Base-by-base conservation (phyloP, 306 rosid species). In the Cucurbita moschata region DNA sequence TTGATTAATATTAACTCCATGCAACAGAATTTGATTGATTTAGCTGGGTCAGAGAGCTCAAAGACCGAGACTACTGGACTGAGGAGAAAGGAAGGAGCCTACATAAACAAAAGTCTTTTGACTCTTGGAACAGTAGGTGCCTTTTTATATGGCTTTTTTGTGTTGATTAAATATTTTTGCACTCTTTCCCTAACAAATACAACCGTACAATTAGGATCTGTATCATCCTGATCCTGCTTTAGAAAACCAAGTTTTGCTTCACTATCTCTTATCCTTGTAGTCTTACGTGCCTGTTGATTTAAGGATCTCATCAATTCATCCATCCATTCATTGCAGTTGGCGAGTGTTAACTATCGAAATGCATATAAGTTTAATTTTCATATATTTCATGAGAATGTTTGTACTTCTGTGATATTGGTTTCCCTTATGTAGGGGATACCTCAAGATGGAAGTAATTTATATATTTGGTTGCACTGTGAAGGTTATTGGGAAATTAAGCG, bases 31-130 rank as follows among this genome's bases (percentile, higher is more conserved):
- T 84, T 91, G 85, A 95, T 95, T 74, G 99, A 95, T 88, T 83
- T 95, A 76, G 99, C 99, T 77, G 99, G 99, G 77, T 95, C 99
- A 71, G 99, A 95, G 89, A 95, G 99, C 87, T 95, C 99, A 7
- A 95, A 95, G 85, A 89, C 97, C 14, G 97, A 95, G 80, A 95
- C 99, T 44, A 95, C 97, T 84, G 99, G 99, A 58, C 82, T 95
- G 65, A 85, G 97, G 76, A 88, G 99, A 81, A 95, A 95, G 86
- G 99, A 95, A 78, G 99, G 99, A 81, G 87, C 99, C 79, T 95
- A 95, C 83, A 95, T 95, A 76, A 95, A 95, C 83, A 95, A 95
- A 86, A 95, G 99, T 72, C 97, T 95, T 75, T 78, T 95, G 79
- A 95, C 99, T 54, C 99, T 95, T 81, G 99, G 99, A 89, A 95